phyloP scores from a whole-genome alignment of 257 asterid genomes.

The Haberlea rhodopensis region DNA sequence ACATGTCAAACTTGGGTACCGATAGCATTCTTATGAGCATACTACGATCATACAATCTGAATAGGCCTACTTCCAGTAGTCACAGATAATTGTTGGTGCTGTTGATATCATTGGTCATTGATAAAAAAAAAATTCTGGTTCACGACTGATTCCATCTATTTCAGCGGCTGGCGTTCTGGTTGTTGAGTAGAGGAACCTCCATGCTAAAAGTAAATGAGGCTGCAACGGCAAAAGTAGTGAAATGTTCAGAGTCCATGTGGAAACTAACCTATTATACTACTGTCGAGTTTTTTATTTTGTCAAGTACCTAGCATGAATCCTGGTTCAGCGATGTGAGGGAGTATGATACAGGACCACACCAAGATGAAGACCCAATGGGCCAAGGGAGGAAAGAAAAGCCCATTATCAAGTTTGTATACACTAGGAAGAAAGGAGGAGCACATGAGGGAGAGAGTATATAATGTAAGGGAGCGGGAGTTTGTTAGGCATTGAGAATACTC shows the following conservation, averaged over 20 bases:
- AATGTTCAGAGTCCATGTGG: conserved; percentile 98
- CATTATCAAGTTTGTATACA: too few relatives aligned
- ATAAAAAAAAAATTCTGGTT: conserved; percentile 1
- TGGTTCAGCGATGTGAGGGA: conserved; percentile 64
- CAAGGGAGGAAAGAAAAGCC: too few relatives aligned
- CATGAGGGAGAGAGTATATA: too few relatives aligned
- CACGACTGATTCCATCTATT: conserved; percentile 27
- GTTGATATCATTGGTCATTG: background rate
- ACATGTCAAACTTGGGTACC: background rate
- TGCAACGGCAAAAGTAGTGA: conserved; percentile 58
- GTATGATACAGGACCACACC: too few relatives aligned
- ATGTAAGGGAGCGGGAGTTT: too few relatives aligned
- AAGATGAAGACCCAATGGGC: too few relatives aligned
- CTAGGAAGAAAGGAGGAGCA: too few relatives aligned
- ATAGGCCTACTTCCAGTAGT: background rate
- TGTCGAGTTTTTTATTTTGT: conserved; percentile 59
- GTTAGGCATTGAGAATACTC: too few relatives aligned
- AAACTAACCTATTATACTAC: conserved; percentile 75
- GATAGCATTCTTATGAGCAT: background rate
- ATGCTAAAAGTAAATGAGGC: conserved; percentile 44
- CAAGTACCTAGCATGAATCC: conserved; percentile 49
- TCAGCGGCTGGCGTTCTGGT: conserved; percentile 71
- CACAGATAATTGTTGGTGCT: background rate
- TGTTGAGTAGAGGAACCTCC: conserved; percentile 53
- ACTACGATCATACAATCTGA: background rate